Evolutionary conservation across 1,284 basidiomycete genomes (phyloP), one percentile per base, ranked within the genome.

Genomic region (Chalciporus sp.): DNA sequence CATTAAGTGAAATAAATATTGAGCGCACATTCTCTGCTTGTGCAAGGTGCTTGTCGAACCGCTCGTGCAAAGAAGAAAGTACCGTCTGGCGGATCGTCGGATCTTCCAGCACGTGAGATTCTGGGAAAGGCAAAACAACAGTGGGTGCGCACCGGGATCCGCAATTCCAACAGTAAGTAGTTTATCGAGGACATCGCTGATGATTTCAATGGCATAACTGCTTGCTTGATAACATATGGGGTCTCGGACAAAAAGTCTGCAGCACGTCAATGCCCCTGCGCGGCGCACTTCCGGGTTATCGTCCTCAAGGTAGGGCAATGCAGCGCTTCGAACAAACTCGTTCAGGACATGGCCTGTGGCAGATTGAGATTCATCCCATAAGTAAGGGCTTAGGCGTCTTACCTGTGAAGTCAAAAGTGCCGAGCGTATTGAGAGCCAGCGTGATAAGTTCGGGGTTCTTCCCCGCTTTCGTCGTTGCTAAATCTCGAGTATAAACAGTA

Each of bases 1-100:
- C 97, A 68, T 99, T 99, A 53, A 99, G 81, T 0, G 96, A 98
- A 59, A 99, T 95, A 74, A 99, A 99, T 16, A 99, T 78, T 11
- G 94, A 96, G 10, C 95, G 87, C 10, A 99, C 95, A 66, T 98
- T 97, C 72, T 99, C 97, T 0, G 96, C 95, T 72, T 99, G 97
- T 1, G 97, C 94, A n/a, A 99, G 82, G 69, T 99, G 96, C 59
- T 95, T 92, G 69, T 99, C 97, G 63, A 99, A 99, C 41, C 94
- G 88, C 63, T 95, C 92, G 66, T 98, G 94, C 37, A 99, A 79
- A 10, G 88, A 89, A 12, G 87, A 85, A 17, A 99, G 80, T 1
- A 99, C 97, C 0, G 90, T 89, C 60, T 89, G 84, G n/a, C 95
- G 82, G 57, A 97, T 98, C 23, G 76, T 79, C 2, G 92, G 76